These are phyloP conservation scores for Fusarium foetens DNA, from an alignment of 2,329 filamentous ascomycete genomes.

Conservation along the genomic window DNA sequence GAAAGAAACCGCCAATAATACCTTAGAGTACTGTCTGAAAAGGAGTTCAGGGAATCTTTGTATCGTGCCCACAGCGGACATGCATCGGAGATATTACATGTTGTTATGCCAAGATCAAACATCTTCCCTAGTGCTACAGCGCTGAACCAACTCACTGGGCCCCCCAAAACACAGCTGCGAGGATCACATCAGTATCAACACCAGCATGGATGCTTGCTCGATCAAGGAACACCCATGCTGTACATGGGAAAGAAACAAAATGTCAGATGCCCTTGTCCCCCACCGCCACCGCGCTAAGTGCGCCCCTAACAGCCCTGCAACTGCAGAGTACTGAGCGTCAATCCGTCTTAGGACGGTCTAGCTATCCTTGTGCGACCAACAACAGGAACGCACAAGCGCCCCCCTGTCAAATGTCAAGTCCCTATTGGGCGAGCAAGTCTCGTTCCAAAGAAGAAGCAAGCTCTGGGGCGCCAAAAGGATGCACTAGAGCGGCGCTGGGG, in stretches of 20 bases:
- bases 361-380: slow-evolving; percentile 34
- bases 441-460: slow-evolving; percentile 11
- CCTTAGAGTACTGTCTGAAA: not conserved
- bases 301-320: slow-evolving; percentile 33
- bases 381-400: slow-evolving; percentile 34
- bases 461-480: slow-evolving; percentile 11
- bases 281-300: slow-evolving; percentile 35
- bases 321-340: slow-evolving; percentile 19
- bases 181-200: slow-evolving; percentile 1
- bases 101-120: slow-evolving; percentile 12
- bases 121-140: not conserved
- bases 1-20: not conserved
- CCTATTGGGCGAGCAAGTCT: slow-evolving; percentile 25
- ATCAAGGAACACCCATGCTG: slow-evolving; percentile 13
- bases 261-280: slow-evolving; percentile 21
- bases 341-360: slow-evolving; percentile 19
- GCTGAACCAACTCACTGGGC: not conserved
- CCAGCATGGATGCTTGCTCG: not conserved
- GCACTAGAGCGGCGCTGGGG: slow-evolving; percentile 23
- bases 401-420: slow-evolving; percentile 18
- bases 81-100: slow-evolving; percentile 15
- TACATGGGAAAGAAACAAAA: slow-evolving; percentile 20
- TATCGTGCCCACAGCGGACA: slow-evolving; percentile 10
- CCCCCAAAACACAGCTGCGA: not conserved
- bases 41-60: not conserved